Percentiles rank a stretch among this genome's conserved stretches.
phyloP scores from a whole-genome alignment of 2,329 filamentous ascomycete species.

The Sordariomycetes sp. region DNA sequence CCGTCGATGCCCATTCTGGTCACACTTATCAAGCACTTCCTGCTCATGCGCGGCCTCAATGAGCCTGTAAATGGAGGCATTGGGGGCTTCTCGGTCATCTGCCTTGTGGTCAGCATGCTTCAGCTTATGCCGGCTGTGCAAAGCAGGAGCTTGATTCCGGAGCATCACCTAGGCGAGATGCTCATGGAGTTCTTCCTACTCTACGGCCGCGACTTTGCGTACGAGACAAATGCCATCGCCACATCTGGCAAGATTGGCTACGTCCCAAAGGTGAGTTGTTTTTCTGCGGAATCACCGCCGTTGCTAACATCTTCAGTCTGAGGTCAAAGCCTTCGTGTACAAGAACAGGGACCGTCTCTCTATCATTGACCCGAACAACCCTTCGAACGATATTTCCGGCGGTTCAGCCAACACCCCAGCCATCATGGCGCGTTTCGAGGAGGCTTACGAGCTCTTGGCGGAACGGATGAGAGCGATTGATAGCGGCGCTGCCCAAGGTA shows the following conservation, averaged over 20 bases:
- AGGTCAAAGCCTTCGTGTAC: constrained; percentile 38
- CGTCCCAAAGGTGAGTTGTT: constrained; percentile 60
- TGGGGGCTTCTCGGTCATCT: constrained; percentile 90
- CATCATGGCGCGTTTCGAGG: constrained; percentile 61
- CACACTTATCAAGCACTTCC: constrained; percentile 83
- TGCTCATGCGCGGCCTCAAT: constrained; percentile 82
- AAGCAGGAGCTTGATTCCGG: constrained; percentile 45
- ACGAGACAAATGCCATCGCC: constrained; percentile 59
- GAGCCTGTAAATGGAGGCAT: constrained; percentile 88
- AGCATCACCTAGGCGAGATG: constrained; percentile 67
- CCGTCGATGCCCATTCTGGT: constrained; percentile 83
- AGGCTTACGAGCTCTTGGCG: constrained; percentile 31
- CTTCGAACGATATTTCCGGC: constrained; percentile 80
- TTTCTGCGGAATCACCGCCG: too few relatives aligned
- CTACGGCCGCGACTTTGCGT: constrained; percentile 78
- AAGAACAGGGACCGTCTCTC: constrained; percentile 61
- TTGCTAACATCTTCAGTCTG: constrained; percentile 21
- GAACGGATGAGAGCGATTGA: constrained; percentile 26
- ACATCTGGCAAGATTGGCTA: constrained; percentile 63
- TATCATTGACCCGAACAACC: constrained; percentile 86
- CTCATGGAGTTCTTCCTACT: constrained; percentile 83
- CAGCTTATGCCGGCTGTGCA: constrained; percentile 69
- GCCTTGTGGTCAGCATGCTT: constrained; percentile 81
- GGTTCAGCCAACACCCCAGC: constrained; percentile 63
- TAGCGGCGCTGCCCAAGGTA: constrained; percentile 14